Base-by-base conservation (phyloP, 306 rosid genomes). In the Quillaja saponaria region DNA sequence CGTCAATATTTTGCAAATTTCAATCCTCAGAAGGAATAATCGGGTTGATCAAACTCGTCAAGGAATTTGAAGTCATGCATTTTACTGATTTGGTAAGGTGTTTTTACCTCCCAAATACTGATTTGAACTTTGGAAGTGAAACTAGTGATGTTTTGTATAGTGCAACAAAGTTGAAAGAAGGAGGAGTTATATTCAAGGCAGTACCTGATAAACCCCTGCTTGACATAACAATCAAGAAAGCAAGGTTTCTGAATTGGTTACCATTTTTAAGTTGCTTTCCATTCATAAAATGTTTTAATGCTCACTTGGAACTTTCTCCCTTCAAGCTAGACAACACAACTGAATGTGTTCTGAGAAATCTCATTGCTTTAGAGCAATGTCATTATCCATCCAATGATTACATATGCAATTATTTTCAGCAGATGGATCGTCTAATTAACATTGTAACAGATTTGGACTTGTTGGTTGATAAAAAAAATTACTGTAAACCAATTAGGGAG, bases 301-400 rank as follows among this genome's bases (percentile, higher is more conserved):
- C 81, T 57, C 57, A 49, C n/a, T 52, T 84, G 0, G 38, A 52
- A 18, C 35, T 82, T 5, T 80, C 86, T 0, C 62, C 49, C 2
- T 45, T 82, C 48, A 63, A 48, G 6, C 62, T 80, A 0, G 76
- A 78, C 10, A 61, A 76, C 67, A 58, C 61, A 8, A 80, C 85
- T 0, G 87, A 80, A 41, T 72, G 81, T 31, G 33, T 81, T n/a
- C 34, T 81, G 0, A 41, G 90, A 54, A 85, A 85, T 51, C 68
- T 85, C 3, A 78, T 82, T 58, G 86, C 92, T 1, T 48, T 85
- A 13, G 88, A 82, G 67, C 88, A 75, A 50, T 80, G 87, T 34
- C 71, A 77, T 39, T 80, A 83, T 16, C 81, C 86, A 0, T 16
- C 55, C 0, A 13, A 71, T 0, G 66, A 82, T 13, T 73, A 81